Percentiles rank a stretch among this genome's conserved stretches.
These are phyloP conservation scores for Fonsecaea nubica DNA, from an alignment of 2,329 filamentous ascomycete species.

Conservation along the genomic window DNA sequence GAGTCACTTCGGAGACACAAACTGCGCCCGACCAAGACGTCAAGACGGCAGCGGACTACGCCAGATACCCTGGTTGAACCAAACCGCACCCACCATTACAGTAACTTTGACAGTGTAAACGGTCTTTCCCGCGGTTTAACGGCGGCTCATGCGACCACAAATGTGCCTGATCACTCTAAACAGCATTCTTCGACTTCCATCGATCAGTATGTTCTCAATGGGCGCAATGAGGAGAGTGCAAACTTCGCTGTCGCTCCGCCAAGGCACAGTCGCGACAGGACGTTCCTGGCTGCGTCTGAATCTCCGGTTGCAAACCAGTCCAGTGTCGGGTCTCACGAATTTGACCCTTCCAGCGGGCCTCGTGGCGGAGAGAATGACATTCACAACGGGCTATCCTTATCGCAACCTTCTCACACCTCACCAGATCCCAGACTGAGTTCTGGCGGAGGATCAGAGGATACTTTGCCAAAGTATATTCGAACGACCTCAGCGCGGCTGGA, in stretches of 20 bases:
- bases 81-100: conserved; percentile 54
- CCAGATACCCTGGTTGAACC: conserved; percentile 36
- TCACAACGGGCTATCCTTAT: neutral
- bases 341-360: neutral
- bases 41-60: conserved; percentile 31
- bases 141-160: neutral
- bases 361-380: neutral
- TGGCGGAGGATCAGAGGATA: conserved; percentile 53
- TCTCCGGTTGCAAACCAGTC: neutral
- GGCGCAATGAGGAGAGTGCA: neutral
- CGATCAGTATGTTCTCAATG: neutral
- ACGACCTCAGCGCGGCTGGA: conserved; percentile 78
- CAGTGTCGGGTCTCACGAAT: neutral
- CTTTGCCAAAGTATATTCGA: conserved; percentile 74
- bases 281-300: neutral
- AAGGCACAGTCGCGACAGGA: neutral
- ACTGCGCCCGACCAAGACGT: conserved; percentile 60
- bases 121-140: neutral
- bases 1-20: conserved; percentile 81
- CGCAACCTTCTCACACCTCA: neutral
- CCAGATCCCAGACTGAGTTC: neutral
- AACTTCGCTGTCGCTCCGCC: neutral
- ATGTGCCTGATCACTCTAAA: neutral
- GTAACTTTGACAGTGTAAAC: neutral
- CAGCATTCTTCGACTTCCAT: neutral